A percentile compares a stretch with the other conserved stretches of the same genome.
phyloP scores from a whole-genome alignment of 2,329 filamentous ascomycete genomes.

The Aspergillus ruber region DNA sequence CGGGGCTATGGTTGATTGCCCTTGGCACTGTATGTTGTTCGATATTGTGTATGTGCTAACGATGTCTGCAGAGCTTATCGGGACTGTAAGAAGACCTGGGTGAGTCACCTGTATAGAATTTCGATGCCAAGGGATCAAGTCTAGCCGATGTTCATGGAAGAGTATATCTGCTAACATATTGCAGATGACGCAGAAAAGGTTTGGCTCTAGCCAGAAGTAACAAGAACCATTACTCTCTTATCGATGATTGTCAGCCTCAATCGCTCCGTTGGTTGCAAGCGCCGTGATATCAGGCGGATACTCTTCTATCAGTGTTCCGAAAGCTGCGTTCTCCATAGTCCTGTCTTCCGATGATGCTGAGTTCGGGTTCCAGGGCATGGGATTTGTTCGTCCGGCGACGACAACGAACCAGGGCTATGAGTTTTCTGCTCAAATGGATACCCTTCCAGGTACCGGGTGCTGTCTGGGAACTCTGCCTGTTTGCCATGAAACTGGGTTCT shows the following conservation, averaged over 20 bases:
- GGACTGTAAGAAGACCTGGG: conserved; percentile 93
- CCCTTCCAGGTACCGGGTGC: not conserved
- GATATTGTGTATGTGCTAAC: not conserved
- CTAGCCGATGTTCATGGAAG: not conserved
- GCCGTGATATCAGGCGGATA: too few species aligned
- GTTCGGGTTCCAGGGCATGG: too few species aligned
- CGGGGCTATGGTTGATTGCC: not conserved
- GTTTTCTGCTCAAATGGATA: not conserved
- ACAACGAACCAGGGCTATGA: not conserved
- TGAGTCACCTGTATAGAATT: conserved; percentile 40
- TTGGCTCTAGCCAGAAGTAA: conserved; percentile 1
- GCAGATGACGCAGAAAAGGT: conserved; percentile 27
- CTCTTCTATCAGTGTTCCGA: too few species aligned
- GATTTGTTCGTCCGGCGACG: not conserved
- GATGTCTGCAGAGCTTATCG: conserved; percentile 65
- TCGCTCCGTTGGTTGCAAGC: too few species aligned
- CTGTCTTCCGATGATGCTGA: too few species aligned
- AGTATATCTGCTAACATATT: not conserved
- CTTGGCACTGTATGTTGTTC: not conserved
- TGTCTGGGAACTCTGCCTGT: too few species aligned
- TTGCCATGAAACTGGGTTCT: not conserved
- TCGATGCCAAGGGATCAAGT: too few species aligned
- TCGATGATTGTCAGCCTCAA: not conserved
- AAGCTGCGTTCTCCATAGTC: too few species aligned
- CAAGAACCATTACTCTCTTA: not conserved